A percentile compares a stretch with the other conserved stretches of the same genome.
Conservation (phyloP, 768 basidiomycete species). For the Naganishia antarctica region DNA sequence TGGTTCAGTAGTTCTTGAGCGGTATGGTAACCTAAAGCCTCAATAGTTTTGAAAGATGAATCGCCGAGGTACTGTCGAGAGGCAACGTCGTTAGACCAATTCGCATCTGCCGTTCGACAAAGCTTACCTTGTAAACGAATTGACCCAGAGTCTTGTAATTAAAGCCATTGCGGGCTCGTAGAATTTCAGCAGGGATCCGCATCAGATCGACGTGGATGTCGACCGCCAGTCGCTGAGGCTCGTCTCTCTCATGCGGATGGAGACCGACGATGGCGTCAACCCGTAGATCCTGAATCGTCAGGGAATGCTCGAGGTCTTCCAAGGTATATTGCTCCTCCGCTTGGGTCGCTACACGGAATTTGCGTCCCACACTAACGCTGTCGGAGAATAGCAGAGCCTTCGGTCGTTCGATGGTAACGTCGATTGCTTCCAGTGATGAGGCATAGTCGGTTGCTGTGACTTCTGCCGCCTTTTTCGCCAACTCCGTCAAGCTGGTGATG, state of each 20-base stretch:
- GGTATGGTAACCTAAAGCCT: constrained; percentile 55
- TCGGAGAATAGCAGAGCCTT: constrained; percentile 58
- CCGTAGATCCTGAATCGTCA: constrained; percentile 53
- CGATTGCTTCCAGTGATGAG: constrained; percentile 48
- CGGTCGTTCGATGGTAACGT: constrained; percentile 54
- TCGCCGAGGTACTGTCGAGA: constrained; percentile 53
- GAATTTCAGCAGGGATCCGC: constrained; percentile 18
- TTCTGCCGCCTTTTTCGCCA: constrained; percentile 53
- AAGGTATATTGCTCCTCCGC: constrained; percentile 33
- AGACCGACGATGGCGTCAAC: constrained; percentile 64
- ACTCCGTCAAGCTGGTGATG: constrained; percentile 51
- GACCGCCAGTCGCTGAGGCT: constrained; percentile 60
- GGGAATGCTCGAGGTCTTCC: constrained; percentile 29
- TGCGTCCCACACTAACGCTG: constrained; percentile 52
- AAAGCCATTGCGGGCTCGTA: constrained; percentile 30
- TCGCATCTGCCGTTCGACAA: neutral
- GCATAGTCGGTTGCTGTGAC: constrained; percentile 50
- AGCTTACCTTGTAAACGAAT: constrained; percentile 50
- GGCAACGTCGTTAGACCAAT: neutral
- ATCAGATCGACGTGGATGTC: constrained; percentile 49
- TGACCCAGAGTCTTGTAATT: constrained; percentile 53
- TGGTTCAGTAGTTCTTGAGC: neutral
- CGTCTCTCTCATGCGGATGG: constrained; percentile 61
- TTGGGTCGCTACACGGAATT: constrained; percentile 15
- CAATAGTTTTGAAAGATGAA: constrained; percentile 62